Base-by-base conservation (phyloP, 768 basidiomycete species). In the Pleurotus djamor region DNA sequence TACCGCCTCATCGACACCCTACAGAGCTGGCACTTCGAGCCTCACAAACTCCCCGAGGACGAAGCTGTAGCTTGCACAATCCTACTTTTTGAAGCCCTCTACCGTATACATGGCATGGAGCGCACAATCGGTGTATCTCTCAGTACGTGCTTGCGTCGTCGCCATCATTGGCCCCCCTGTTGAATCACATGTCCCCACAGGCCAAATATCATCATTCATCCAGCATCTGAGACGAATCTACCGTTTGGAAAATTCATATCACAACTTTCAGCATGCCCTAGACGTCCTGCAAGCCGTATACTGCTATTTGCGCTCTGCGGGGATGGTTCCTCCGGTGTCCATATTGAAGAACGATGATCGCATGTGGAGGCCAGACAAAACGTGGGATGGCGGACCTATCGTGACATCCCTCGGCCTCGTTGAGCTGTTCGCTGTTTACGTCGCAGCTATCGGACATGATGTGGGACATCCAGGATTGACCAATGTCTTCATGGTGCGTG, bases 391-490 rank as follows among this genome's bases (percentile, higher is more conserved):
- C 16, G 75, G 75, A 2, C 68, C 71, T 4, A 62, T 80, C 57
- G 67, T 80, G 12, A 74, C 75, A n/a, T 76, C 73, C 54, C 76
- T 91, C 12, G 78, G 73, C 1, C 83, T 85, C 17, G 79, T 83
- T 57, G 96, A 98, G 67, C 73, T 98, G 12, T 89, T 98, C 66
- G 84, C 91, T 1, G 73, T 98, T 12, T 90, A 89, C 66, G 79
- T 99, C 57, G 94, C 93, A 1, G 96, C 96, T 44, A 94, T 99
- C 65, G 97, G 97, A 0, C 97, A 99, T 68, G 97, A 99, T 71
- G 95, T 94, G 14, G 96, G 94, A 0, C 97, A 99, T 74, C 97
- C 97, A 0, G 97, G 97, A 0, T 83, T 98, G 59, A 91, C 89
- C 28, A 98, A 98, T 69, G 76, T 84, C 12, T 98, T 98, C 74